These are phyloP conservation scores for Debaryomyces sp. DNA, from an alignment of 1,139 yeast genomes.

Conservation along the genomic window DNA sequence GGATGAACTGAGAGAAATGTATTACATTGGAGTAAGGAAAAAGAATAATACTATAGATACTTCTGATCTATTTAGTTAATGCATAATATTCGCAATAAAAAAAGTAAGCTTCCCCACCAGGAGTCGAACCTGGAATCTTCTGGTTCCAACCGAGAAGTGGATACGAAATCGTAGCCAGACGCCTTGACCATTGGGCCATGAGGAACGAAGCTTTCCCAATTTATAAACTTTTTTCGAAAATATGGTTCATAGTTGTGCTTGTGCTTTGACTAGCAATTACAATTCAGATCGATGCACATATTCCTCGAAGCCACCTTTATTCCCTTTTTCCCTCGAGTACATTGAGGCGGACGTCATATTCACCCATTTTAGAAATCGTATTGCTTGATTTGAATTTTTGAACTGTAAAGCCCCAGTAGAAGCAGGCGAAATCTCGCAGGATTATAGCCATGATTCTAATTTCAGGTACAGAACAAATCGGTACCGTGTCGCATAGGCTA, in stretches of 20 bases:
- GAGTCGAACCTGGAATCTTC: slow-evolving; percentile 95
- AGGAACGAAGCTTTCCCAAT: slow-evolving; percentile 55
- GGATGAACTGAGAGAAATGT: slow-evolving; percentile 43
- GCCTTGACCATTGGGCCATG: slow-evolving; percentile 94
- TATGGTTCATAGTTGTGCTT: background rate
- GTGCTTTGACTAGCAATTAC: too few species aligned
- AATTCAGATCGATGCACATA: background rate
- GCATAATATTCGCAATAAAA: background rate
- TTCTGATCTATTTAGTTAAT: background rate
- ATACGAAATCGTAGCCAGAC: slow-evolving; percentile 77
- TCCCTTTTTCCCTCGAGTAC: background rate
- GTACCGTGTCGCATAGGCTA: background rate
- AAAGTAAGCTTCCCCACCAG: slow-evolving; percentile 84
- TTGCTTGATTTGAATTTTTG: background rate
- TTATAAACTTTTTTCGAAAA: background rate
- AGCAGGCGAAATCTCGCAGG: background rate
- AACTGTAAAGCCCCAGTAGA: background rate
- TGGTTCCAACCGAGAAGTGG: slow-evolving; percentile 61
- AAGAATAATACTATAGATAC: background rate
- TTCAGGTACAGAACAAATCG: background rate
- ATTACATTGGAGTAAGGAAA: slow-evolving; percentile 32
- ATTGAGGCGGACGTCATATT: background rate
- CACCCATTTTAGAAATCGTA: background rate
- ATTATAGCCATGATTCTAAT: background rate
- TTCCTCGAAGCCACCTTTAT: background rate